phyloP scores from a whole-genome alignment of 768 basidiomycete genomes.

The Mrakia gelida region DNA sequence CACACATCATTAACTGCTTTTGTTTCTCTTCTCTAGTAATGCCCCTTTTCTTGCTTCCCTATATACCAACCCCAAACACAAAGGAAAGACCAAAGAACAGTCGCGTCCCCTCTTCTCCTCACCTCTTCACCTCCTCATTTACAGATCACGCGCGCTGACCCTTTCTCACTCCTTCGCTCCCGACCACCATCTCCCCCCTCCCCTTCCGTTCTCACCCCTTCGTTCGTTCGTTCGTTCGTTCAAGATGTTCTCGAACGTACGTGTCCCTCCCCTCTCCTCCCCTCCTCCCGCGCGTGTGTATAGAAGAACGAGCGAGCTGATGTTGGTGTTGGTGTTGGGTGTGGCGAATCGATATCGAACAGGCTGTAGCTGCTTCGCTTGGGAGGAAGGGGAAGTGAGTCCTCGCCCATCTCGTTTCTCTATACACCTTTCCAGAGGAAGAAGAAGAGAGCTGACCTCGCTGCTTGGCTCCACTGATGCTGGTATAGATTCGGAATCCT shows the following conservation, averaged over 20 bases:
- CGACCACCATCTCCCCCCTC: background rate
- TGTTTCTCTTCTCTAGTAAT: background rate
- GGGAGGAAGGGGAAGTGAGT: conserved; percentile 27
- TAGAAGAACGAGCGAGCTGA: background rate
- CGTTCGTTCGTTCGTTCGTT: background rate
- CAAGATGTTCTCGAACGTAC: background rate
- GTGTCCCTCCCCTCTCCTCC: too few species aligned
- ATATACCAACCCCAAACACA: too few species aligned
- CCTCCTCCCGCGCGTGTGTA: background rate
- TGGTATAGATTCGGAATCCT: conserved; percentile 25
- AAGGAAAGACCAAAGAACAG: background rate
- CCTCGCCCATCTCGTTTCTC: background rate
- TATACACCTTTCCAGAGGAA: too few species aligned
- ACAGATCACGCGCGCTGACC: too few species aligned
- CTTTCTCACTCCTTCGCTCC: background rate
- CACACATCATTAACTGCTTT: conserved; percentile 1
- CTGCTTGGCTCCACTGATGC: background rate
- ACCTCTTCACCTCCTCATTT: too few species aligned
- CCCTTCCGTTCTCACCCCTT: background rate
- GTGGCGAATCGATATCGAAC: background rate
- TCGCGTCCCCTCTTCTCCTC: too few species aligned
- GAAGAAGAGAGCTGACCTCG: background rate
- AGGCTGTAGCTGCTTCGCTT: background rate
- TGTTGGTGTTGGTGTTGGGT: background rate
- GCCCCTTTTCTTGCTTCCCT: background rate